Conservation (phyloP, 228 moss, liverwort and hornwort genomes). For the Sphagnum fallax region DNA sequence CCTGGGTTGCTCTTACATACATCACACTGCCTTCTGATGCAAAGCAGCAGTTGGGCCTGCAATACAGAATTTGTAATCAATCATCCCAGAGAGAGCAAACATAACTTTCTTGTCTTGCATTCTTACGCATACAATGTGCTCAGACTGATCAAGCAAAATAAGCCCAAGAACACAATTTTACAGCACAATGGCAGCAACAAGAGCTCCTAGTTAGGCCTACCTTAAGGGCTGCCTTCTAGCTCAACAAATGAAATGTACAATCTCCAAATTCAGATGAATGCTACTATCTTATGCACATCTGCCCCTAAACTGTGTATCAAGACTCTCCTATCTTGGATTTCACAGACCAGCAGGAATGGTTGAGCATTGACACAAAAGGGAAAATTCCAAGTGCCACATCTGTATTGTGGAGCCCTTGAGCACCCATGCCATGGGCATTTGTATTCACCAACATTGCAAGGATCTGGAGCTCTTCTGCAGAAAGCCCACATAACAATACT, state of each 20-base stretch:
- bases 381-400: constrained; percentile 83
- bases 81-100: background rate
- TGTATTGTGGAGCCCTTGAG: constrained; percentile 58
- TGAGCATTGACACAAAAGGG: constrained; percentile 86
- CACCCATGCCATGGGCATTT: constrained; percentile 86
- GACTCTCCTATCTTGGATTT: too few relatives aligned
- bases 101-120: background rate
- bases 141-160: too few relatives aligned
- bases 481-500: background rate
- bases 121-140: too few relatives aligned
- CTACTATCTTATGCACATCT: too few relatives aligned
- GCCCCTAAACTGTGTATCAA: too few relatives aligned
- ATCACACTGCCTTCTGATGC: constrained; percentile 72
- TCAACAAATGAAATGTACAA: too few relatives aligned
- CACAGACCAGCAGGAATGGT: constrained; percentile 71
- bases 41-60: constrained; percentile 88
- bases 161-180: too few relatives aligned
- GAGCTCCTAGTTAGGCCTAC: too few relatives aligned
- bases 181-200: too few relatives aligned
- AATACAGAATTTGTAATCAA: background rate
- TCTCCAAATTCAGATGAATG: too few relatives aligned
- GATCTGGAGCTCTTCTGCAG: constrained; percentile 52
- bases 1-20: constrained; percentile 77
- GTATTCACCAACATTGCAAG: constrained; percentile 75
- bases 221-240: too few relatives aligned